A percentile compares a stretch with the other conserved stretches of the same genome.
These are phyloP conservation scores for Trichoderma simmonsii DNA, from an alignment of 2,329 filamentous ascomycete species.

Conservation along the genomic window DNA sequence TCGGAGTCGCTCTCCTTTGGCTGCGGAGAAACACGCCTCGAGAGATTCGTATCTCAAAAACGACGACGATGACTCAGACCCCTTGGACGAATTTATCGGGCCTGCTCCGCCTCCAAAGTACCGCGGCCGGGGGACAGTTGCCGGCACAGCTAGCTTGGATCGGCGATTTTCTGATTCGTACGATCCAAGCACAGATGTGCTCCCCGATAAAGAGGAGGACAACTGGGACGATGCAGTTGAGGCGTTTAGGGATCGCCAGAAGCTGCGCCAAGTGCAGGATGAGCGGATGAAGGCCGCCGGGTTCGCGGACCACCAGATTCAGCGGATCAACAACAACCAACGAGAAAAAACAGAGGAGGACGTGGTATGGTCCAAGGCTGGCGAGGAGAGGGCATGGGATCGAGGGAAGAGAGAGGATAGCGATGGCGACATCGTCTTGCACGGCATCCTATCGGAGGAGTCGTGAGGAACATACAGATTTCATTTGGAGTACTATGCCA, in stretches of 20 bases:
- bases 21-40: constrained; percentile 6
- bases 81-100: constrained; percentile 72
- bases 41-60: constrained; percentile 1
- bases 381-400: constrained; percentile 63
- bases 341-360: constrained; percentile 56
- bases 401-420: constrained; percentile 43
- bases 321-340: constrained; percentile 51
- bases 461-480: background rate
- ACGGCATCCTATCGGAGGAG: constrained; percentile 20
- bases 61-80: constrained; percentile 54
- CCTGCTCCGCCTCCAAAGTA: constrained; percentile 57
- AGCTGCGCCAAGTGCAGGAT: constrained; percentile 71
- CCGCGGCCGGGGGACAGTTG: constrained; percentile 68
- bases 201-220: constrained; percentile 36
- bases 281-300: constrained; percentile 74
- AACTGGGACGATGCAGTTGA: constrained; percentile 82
- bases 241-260: constrained; percentile 72
- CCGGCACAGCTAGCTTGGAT: constrained; percentile 67
- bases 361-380: constrained; percentile 68
- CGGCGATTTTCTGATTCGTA: constrained; percentile 70
- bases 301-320: constrained; percentile 72
- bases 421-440: background rate
- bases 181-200: constrained; percentile 54
- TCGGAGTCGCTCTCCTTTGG: constrained; percentile 31
- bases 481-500: background rate